Evolutionary conservation across 1,139 yeast species (phyloP).

Genomic region (Candida dubliniensis): DNA sequence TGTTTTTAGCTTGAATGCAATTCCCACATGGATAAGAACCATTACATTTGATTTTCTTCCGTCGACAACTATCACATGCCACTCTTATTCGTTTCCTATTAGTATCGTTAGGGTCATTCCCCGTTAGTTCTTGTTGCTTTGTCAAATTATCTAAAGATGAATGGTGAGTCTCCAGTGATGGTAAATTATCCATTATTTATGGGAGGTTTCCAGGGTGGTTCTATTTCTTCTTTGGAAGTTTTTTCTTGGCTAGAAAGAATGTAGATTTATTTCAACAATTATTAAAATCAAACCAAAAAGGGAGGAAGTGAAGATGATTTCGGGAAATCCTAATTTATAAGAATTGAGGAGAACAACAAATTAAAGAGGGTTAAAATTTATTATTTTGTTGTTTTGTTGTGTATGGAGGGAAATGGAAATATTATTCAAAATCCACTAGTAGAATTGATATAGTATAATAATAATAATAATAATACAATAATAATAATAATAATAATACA

Average conservation of each 20-base stretch:
- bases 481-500: too few species aligned
- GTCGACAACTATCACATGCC: conserved; percentile 56
- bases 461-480: too few species aligned
- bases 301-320: too few species aligned
- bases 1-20: conserved; percentile 31
- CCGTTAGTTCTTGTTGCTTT: conserved; percentile 5
- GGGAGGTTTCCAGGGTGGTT: background rate
- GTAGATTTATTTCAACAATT: too few species aligned
- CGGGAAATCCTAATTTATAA: too few species aligned
- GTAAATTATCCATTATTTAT: background rate
- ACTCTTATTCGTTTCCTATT: conserved; percentile 35
- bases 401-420: background rate
- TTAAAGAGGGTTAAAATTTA: too few species aligned
- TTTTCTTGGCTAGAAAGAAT: too few species aligned
- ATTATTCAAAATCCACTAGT: background rate
- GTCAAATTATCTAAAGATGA: background rate
- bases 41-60: conserved; percentile 51
- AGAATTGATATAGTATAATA: too few species aligned
- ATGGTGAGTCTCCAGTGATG: background rate
- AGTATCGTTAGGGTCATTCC: conserved; percentile 10
- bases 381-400: too few species aligned
- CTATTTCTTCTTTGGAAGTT: too few species aligned
- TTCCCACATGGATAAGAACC: conserved; percentile 48
- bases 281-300: too few species aligned
- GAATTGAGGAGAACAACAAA: too few species aligned